These are phyloP conservation scores for Aspergillus sclerotiicarbonarius DNA, from an alignment of 495 filamentous ascomycete genomes.

Conservation along the genomic window DNA sequence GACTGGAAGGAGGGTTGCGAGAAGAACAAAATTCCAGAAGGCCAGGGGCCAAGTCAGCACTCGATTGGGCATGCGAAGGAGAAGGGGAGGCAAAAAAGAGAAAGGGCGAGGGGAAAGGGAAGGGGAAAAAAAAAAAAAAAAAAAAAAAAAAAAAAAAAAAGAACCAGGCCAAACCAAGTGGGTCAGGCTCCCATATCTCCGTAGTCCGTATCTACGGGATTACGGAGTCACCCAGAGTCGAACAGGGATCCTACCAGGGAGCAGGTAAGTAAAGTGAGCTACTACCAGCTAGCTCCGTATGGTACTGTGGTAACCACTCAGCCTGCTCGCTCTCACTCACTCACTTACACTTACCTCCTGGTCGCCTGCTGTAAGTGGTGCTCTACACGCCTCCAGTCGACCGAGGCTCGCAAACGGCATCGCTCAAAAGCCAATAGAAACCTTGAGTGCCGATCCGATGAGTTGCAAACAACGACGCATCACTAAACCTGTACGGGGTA, in stretches of 20 bases:
- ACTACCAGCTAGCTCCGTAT: background rate
- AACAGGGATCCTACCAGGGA: conserved; percentile 8
- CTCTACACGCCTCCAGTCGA: background rate
- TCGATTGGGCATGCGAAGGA: conserved; percentile 1
- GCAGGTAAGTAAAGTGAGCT: conserved; percentile 5
- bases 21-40: conserved; percentile 22
- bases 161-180: conserved; percentile 2
- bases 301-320: background rate
- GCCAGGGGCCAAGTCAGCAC: conserved; percentile 19
- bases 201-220: conserved; percentile 10
- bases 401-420: background rate
- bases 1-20: conserved; percentile 1
- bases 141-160: conserved; percentile 1
- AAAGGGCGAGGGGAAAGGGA: background rate
- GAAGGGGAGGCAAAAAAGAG: conserved; percentile 2
- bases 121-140: conserved; percentile 1
- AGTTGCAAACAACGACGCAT: too few species aligned
- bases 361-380: background rate
- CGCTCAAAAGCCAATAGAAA: too few species aligned
- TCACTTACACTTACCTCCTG: too few species aligned
- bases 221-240: background rate
- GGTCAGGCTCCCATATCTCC: conserved; percentile 8
- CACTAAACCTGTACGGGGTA: background rate
- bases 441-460: too few species aligned
- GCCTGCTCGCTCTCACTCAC: too few species aligned